A percentile compares a stretch with the other conserved stretches of the same genome.
phyloP scores from a whole-genome alignment of 2,329 filamentous ascomycete species.

The Phialemoniopsis sp. region DNA sequence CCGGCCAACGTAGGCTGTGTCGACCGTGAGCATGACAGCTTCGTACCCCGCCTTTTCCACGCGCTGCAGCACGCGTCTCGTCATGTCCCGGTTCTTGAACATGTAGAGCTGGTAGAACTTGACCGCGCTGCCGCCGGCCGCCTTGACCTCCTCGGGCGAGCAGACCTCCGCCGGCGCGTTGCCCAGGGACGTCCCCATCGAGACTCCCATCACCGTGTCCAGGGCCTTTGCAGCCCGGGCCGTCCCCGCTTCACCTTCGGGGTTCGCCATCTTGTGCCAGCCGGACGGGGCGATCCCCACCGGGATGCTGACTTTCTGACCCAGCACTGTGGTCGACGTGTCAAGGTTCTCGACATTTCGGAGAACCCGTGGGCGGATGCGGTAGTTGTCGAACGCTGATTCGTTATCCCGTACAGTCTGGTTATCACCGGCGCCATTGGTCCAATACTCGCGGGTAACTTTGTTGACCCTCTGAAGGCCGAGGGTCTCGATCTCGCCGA shows the following conservation, averaged over 20 bases:
- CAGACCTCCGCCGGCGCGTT: slow-evolving; percentile 2
- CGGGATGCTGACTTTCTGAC: slow-evolving; percentile 7
- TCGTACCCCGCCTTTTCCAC: slow-evolving; percentile 4
- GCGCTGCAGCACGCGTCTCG: slow-evolving; percentile 1
- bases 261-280: no score
- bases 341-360: slow-evolving; percentile 17
- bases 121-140: slow-evolving; percentile 3
- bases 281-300: slow-evolving; percentile 2
- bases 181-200: slow-evolving; percentile 6
- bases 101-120: slow-evolving; percentile 7
- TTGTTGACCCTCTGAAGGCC: slow-evolving; percentile 3
- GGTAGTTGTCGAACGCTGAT: slow-evolving; percentile 7
- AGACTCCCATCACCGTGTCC: no score
- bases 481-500: slow-evolving; percentile 2
- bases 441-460: slow-evolving; percentile 5
- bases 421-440: slow-evolving; percentile 7
- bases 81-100: background rate
- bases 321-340: slow-evolving; percentile 21
- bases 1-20: slow-evolving; percentile 26
- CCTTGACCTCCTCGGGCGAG: slow-evolving; percentile 2
- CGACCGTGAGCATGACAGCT: slow-evolving; percentile 16
- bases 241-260: slow-evolving; percentile 2
- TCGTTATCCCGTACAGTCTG: slow-evolving; percentile 6
- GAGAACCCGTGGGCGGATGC: slow-evolving; percentile 23
- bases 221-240: no score